Percentiles rank a stretch among this genome's conserved stretches.
Conservation (phyloP, 2,329 filamentous ascomycete genomes). For the Claviceps spartinae region DNA sequence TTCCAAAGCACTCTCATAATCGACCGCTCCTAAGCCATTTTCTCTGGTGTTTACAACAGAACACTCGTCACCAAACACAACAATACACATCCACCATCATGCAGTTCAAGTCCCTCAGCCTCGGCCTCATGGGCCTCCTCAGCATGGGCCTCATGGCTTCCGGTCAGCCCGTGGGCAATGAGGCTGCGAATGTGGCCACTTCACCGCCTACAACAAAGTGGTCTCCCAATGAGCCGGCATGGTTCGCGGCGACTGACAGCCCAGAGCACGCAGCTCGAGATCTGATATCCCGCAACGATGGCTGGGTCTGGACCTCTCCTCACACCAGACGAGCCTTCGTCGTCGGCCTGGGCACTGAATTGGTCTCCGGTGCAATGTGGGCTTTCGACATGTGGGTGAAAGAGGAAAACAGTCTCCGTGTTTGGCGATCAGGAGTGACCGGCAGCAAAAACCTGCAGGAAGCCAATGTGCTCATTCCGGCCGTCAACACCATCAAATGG, state of each 20-base stretch:
- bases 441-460: background rate
- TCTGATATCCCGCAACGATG: background rate
- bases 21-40: background rate
- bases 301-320: background rate
- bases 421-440: background rate
- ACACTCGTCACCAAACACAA: background rate
- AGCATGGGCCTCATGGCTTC: background rate
- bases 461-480: background rate
- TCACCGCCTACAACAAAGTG: background rate
- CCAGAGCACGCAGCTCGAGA: background rate
- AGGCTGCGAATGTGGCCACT: background rate
- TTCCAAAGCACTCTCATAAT: background rate
- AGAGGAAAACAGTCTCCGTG: accelerated
- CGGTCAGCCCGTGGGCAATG: background rate
- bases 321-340: background rate
- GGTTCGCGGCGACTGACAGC: background rate
- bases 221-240: background rate
- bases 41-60: background rate
- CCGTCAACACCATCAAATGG: background rate
- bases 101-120: background rate
- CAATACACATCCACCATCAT: background rate
- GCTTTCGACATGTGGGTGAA: background rate
- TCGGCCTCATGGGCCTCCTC: background rate
- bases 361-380: background rate
- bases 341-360: background rate